Evolutionary conservation across 345 rosid genomes (phyloP), one percentile per base, ranked within the genome.

Genomic region (Lumnitzera racemosa): DNA sequence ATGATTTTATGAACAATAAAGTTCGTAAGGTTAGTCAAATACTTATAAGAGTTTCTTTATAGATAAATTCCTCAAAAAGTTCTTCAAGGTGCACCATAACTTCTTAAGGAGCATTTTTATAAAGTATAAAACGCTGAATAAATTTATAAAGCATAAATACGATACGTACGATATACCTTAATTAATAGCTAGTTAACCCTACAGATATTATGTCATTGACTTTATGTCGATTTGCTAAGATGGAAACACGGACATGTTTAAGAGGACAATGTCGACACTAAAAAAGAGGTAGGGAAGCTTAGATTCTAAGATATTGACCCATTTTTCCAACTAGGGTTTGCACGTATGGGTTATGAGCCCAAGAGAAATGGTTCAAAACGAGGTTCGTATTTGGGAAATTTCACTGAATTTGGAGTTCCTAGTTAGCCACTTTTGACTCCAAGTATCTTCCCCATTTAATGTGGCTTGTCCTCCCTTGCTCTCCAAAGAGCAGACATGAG

Each of bases 231-330:
- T 61, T 68, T 70, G 70, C 46, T 58, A 15, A 72, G 53, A 60
- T 36, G 65, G 70, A 53, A 72, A 63, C 67, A 67, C 62, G 69
- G 13, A 16, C 57, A 29, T 55, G 29, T 15, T 57, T 16, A 62
- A 43, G 51, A 55, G 49, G 56, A 59, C 57, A 47, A 56, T 12
- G 46, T 69, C 54, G 73, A 69, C 80, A 75, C 83, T 71, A 70
- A 66, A 12, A 75, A 77, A 75, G 80, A 79, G 49, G 51, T n/a
- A 53, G 29, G 65, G 64, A 68, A 79, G 63, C 79, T 76, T 78
- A 66, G 66, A 59, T 65, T 67, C 51, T 67, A 77, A 76, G 83
- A 47, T 36, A 75, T 78, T 74, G 80, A 72, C 78, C 65, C 76
- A 59, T 46, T 66, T 71, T 56, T 66, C 23, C 64, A 49, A 69